phyloP scores from a whole-genome alignment of 2,329 filamentous ascomycete genomes.

The Akanthomyces muscarius region DNA sequence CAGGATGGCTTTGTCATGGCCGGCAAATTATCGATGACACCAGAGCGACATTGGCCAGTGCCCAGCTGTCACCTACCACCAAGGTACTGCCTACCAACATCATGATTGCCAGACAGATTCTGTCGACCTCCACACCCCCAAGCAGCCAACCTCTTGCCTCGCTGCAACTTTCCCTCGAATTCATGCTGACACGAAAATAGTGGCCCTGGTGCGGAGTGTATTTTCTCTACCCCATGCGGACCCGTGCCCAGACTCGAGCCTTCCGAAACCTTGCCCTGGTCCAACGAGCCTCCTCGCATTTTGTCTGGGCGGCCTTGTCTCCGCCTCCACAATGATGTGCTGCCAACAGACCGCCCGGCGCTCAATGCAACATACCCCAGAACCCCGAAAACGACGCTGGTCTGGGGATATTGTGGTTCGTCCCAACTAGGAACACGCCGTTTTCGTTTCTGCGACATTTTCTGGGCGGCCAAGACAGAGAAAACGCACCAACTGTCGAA shows the following conservation, averaged over 20 bases:
- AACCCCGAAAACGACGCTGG: slow-evolving; percentile 1
- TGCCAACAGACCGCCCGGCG: background rate
- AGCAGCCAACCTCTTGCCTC: background rate
- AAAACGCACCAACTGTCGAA: background rate
- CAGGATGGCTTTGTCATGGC: too few species aligned
- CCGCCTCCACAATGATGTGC: slow-evolving; percentile 8
- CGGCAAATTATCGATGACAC: too few species aligned
- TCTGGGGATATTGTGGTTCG: background rate
- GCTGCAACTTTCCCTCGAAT: too few species aligned
- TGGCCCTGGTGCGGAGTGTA: background rate
- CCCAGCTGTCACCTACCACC: background rate
- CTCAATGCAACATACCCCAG: slow-evolving; percentile 11
- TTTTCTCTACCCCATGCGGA: background rate
- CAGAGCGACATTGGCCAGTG: background rate
- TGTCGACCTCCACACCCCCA: background rate
- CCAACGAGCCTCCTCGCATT: background rate
- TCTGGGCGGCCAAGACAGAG: background rate
- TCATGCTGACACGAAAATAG: background rate
- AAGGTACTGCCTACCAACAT: background rate
- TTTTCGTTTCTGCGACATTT: background rate
- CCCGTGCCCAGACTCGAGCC: background rate
- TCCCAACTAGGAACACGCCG: background rate
- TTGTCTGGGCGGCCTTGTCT: background rate
- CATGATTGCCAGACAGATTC: too few species aligned
- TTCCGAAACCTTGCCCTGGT: background rate